phyloP scores from a whole-genome alignment of 225 moss, liverwort and hornwort species.

The Anthoceros angustus region DNA sequence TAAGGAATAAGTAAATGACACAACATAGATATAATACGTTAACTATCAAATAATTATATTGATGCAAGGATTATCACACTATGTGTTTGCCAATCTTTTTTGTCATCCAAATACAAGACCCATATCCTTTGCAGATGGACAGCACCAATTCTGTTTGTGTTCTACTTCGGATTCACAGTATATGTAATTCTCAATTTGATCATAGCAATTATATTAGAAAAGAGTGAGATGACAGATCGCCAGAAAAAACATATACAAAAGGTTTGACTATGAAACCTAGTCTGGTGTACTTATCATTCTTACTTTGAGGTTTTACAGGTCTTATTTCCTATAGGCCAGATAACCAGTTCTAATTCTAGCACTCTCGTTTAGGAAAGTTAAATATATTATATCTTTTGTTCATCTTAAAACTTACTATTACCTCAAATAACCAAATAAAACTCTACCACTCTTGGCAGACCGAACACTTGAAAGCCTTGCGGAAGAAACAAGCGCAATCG shows the following conservation, averaged over 20 bases:
- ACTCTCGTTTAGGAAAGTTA: no score
- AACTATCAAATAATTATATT: not conserved
- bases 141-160: conserved; percentile 48
- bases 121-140: conserved; percentile 53
- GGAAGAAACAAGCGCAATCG: conserved; percentile 34
- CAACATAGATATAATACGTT: not conserved
- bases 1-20: conserved; percentile 34
- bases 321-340: no score
- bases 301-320: not conserved
- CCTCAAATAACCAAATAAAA: no score
- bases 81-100: no score
- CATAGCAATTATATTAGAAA: conserved; percentile 79
- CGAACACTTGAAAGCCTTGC: conserved; percentile 58
- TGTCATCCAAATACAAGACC: no score
- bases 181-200: conserved; percentile 61
- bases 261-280: no score
- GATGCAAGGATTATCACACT: no score
- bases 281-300: not conserved
- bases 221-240: conserved; percentile 65
- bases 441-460: no score
- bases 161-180: conserved; percentile 36
- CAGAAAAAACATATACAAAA: conserved; percentile 84
- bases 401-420: not conserved
- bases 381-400: no score
- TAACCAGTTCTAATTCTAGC: no score